phyloP scores from a whole-genome alignment of 768 basidiomycete species.

The Suillus spraguei region DNA sequence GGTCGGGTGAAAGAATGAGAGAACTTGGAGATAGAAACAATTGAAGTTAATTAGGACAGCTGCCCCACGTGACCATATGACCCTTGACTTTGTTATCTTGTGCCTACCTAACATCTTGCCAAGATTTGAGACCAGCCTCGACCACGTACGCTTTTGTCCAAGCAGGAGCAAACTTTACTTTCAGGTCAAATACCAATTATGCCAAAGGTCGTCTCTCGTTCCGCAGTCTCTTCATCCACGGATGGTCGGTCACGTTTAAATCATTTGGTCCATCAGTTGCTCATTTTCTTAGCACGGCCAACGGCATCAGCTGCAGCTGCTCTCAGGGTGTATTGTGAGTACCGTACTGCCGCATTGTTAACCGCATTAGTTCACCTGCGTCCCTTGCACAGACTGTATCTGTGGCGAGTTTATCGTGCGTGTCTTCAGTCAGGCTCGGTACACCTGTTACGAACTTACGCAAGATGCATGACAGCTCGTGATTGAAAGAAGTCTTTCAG shows the following conservation, averaged over 20 bases:
- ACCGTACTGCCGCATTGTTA: conserved; percentile 15
- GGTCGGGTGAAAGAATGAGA: conserved; percentile 22
- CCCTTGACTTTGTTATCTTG: conserved; percentile 13
- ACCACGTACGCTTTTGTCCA: not conserved
- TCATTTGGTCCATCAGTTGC: conserved; percentile 10
- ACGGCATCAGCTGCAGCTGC: conserved; percentile 79
- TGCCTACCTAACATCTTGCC: conserved; percentile 28
- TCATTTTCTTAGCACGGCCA: conserved; percentile 57
- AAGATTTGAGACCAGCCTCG: conserved; percentile 8
- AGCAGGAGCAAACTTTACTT: not conserved
- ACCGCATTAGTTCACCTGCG: conserved; percentile 14
- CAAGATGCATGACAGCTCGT: conserved; percentile 57
- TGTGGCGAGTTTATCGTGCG: conserved; percentile 84
- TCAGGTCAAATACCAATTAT: conserved; percentile 41
- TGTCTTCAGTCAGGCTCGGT: conserved; percentile 30
- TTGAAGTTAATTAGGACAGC: conserved; percentile 24
- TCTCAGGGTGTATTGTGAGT: conserved; percentile 81
- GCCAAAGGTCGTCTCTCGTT: conserved; percentile 93
- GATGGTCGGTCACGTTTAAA: conserved; percentile 57
- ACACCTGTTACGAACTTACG: conserved; percentile 4
- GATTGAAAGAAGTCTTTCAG: conserved; percentile 72
- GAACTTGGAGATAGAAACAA: conserved; percentile 16
- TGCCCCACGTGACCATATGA: conserved; percentile 9
- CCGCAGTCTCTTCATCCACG: conserved; percentile 85
- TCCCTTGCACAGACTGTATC: conserved; percentile 64